phyloP scores from a whole-genome alignment of 495 filamentous ascomycete genomes.

The Xylaria venustula region DNA sequence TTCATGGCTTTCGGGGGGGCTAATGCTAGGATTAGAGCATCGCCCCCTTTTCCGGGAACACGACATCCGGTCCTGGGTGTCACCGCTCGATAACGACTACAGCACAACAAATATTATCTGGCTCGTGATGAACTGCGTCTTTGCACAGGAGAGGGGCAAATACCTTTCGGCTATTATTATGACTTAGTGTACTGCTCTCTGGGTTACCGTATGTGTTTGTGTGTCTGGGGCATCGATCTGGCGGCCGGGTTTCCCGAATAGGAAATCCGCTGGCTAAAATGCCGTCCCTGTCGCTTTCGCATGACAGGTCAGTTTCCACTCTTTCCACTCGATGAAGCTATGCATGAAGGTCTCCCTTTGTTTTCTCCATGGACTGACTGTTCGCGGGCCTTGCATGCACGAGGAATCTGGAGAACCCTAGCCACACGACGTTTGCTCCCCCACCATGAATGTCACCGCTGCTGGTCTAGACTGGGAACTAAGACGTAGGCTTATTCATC shows the following conservation, averaged over 20 bases:
- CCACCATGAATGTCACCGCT: neutral
- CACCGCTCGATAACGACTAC: neutral
- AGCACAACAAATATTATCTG: neutral
- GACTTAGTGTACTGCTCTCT: neutral
- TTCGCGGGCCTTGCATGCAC: neutral
- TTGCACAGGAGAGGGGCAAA: neutral
- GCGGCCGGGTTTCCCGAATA: constrained; percentile 21
- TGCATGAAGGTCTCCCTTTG: neutral
- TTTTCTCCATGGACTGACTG: neutral
- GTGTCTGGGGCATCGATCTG: neutral
- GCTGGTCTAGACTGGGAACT: constrained; percentile 5
- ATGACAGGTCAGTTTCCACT: too few relatives aligned
- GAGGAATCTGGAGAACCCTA: neutral
- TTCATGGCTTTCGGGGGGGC: neutral
- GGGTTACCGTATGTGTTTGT: too few relatives aligned
- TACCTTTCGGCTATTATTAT: too few relatives aligned
- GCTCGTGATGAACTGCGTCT: constrained; percentile 2
- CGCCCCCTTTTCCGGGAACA: neutral
- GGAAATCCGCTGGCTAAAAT: constrained; percentile 32
- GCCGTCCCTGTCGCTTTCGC: too few relatives aligned
- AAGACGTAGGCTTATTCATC: neutral
- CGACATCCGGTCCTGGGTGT: neutral
- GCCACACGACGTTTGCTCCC: constrained; percentile 2
- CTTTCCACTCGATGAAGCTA: neutral
- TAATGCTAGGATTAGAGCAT: neutral